A percentile compares a stretch with the other conserved stretches of the same genome.
Evolutionary conservation across 2,329 filamentous ascomycete genomes (phyloP).

Genomic region (Colletotrichum musae): DNA sequence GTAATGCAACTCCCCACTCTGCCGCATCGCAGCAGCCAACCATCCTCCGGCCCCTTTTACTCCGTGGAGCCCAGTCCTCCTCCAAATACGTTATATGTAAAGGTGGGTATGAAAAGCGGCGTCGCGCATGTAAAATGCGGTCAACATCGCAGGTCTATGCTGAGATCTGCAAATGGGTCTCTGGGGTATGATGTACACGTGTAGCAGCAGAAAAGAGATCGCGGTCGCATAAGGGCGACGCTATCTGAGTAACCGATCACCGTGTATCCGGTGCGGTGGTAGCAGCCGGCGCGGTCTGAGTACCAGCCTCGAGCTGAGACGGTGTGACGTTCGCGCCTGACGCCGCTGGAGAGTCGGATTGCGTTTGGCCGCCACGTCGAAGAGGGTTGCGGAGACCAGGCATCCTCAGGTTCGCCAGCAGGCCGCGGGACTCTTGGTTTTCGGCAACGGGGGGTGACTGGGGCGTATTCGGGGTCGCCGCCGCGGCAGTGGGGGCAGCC

Average conservation of each 20-base stretch:
- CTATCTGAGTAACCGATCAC: conserved; percentile 3
- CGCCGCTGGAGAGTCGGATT: conserved; percentile 41
- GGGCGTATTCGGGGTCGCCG: conserved; percentile 3
- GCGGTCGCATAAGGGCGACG: conserved; percentile 7
- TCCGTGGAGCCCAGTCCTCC: conserved; percentile 18
- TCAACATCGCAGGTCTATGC: conserved; percentile 32
- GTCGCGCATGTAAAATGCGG: conserved; percentile 34
- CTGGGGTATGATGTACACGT: conserved; percentile 39
- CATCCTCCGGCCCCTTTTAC: conserved; percentile 8
- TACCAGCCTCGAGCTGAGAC: conserved; percentile 63
- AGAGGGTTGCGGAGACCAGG: conserved; percentile 44
- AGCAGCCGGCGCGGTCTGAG: conserved; percentile 46
- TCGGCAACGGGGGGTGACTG: conserved; percentile 29
- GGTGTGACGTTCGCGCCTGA: conserved; percentile 56
- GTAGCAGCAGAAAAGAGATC: conserved; percentile 35
- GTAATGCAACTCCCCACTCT: conserved; percentile 22
- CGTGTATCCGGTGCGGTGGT: conserved; percentile 23
- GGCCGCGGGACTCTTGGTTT: conserved; percentile 36
- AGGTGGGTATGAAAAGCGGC: conserved; percentile 39
- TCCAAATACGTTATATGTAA: conserved; percentile 29
- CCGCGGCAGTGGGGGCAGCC: background rate
- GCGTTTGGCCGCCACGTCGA: conserved; percentile 41
- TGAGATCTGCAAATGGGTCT: conserved; percentile 38
- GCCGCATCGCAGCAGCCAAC: conserved; percentile 3
- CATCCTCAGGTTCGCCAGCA: conserved; percentile 39